Conservation (phyloP, 2,329 filamentous ascomycete genomes). For the Diplodia corticola region DNA sequence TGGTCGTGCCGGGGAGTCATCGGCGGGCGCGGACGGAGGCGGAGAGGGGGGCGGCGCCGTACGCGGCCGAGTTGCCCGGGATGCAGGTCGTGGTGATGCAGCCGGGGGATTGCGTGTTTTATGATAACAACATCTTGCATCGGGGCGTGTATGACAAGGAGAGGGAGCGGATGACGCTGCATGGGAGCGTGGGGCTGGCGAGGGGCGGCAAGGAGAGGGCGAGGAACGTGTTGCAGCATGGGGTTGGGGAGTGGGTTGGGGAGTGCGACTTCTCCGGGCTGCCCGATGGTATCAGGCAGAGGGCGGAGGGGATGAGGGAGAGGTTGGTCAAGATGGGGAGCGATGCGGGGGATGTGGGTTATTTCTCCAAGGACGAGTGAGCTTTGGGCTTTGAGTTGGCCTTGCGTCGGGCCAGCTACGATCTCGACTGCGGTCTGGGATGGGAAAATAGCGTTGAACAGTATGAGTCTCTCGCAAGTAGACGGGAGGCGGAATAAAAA, state of each 20-base stretch:
- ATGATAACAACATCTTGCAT: constrained; percentile 86
- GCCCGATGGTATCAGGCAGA: constrained; percentile 40
- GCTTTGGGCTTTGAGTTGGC: background rate
- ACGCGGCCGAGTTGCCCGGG: constrained; percentile 60
- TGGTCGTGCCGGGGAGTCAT: constrained; percentile 79
- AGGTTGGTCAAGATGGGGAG: constrained; percentile 63
- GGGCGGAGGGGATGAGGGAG: constrained; percentile 59
- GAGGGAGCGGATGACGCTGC: constrained; percentile 68
- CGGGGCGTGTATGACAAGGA: constrained; percentile 63
- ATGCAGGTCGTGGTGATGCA: constrained; percentile 67
- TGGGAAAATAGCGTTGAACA: background rate
- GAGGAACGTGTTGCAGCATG: constrained; percentile 74
- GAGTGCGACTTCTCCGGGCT: constrained; percentile 57
- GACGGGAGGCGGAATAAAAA: background rate
- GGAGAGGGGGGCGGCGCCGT: constrained; percentile 69
- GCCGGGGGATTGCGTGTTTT: constrained; percentile 80
- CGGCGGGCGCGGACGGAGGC: constrained; percentile 65
- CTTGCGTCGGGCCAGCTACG: background rate
- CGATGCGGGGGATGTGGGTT: constrained; percentile 63
- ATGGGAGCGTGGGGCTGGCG: constrained; percentile 68
- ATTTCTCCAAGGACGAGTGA: constrained; percentile 40
- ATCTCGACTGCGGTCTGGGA: background rate
- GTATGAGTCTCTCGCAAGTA: background rate
- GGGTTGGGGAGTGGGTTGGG: constrained; percentile 66
- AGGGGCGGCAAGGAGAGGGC: constrained; percentile 59